Conservation (phyloP, 306 rosid species). For the Casuarina glauca region DNA sequence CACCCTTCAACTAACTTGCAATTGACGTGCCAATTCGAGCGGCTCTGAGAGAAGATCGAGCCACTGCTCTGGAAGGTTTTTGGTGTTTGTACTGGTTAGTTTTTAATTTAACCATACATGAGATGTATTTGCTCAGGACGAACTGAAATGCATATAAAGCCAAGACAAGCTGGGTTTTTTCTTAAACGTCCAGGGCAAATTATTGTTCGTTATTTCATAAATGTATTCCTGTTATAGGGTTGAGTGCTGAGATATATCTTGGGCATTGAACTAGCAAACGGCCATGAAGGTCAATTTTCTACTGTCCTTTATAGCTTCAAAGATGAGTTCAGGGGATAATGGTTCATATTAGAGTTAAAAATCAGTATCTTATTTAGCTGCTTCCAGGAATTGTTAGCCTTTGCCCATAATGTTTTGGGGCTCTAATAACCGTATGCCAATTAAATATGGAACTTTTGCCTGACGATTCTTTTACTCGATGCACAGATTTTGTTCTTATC, state of each 20-base stretch:
- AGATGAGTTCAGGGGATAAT: neutral
- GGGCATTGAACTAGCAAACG: constrained; percentile 11
- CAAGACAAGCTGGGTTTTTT: constrained; percentile 8
- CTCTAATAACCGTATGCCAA: neutral
- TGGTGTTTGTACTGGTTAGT: constrained; percentile 4
- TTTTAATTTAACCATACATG: constrained; percentile 4
- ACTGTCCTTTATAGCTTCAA: neutral
- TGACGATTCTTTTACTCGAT: too few relatives aligned
- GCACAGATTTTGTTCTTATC: neutral
- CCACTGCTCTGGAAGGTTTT: constrained; percentile 23
- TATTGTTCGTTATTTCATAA: neutral
- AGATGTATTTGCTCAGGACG: constrained; percentile 17
- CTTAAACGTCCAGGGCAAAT: neutral
- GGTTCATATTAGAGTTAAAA: neutral
- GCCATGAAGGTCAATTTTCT: neutral
- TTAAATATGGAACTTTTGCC: neutral
- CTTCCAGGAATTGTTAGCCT: neutral
- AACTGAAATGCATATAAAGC: constrained; percentile 11
- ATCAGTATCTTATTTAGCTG: neutral
- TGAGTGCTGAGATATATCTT: constrained; percentile 20
- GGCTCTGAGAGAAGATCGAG: constrained; percentile 21
- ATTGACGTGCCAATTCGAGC: constrained; percentile 19
- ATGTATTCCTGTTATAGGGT: constrained; percentile 21
- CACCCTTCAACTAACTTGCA: constrained; percentile 19
- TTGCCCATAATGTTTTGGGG: neutral